phyloP scores from a whole-genome alignment of 2,329 filamentous ascomycete genomes.

The Pestalotiopsis sp. region DNA sequence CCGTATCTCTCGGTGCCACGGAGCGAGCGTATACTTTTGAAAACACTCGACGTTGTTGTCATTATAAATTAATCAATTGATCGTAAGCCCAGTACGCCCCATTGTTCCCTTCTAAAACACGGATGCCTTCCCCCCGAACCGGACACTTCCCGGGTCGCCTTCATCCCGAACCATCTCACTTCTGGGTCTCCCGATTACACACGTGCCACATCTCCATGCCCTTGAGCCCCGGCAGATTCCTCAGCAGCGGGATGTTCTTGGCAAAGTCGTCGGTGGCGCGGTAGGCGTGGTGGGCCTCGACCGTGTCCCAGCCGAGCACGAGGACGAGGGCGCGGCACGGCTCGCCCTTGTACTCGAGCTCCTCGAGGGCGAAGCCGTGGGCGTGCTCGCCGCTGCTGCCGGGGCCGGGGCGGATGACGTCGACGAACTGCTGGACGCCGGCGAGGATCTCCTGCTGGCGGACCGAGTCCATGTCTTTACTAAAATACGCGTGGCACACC shows the following conservation, averaged over 20 bases:
- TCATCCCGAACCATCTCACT: not conserved
- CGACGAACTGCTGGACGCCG: slow-evolving; percentile 14
- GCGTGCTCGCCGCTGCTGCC: slow-evolving; percentile 20
- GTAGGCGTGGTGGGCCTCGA: slow-evolving; percentile 19
- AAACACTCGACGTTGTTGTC: too few species aligned
- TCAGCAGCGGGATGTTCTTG: slow-evolving; percentile 16
- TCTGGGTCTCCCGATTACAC: not conserved
- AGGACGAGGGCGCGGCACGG: slow-evolving; percentile 19
- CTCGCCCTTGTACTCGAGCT: slow-evolving; percentile 18
- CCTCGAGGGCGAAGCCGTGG: slow-evolving; percentile 24
- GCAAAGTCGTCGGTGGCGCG: slow-evolving; percentile 20
- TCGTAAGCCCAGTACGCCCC: too few species aligned
- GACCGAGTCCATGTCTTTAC: slow-evolving; percentile 5
- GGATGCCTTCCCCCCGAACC: too few species aligned
- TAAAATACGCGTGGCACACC: slow-evolving; percentile 24
- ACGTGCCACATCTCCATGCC: slow-evolving; percentile 11
- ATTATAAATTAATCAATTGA: too few species aligned
- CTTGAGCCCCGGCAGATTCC: slow-evolving; percentile 14
- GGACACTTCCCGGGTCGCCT: not conserved
- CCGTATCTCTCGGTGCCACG: too few species aligned
- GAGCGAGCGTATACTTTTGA: too few species aligned
- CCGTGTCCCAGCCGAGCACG: slow-evolving; percentile 23
- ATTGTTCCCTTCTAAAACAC: too few species aligned
- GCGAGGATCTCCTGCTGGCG: slow-evolving; percentile 5
- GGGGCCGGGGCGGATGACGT: not conserved